These are phyloP conservation scores for Chaetomiaceae sp. DNA, from an alignment of 2,329 filamentous ascomycete species.

Conservation along the genomic window DNA sequence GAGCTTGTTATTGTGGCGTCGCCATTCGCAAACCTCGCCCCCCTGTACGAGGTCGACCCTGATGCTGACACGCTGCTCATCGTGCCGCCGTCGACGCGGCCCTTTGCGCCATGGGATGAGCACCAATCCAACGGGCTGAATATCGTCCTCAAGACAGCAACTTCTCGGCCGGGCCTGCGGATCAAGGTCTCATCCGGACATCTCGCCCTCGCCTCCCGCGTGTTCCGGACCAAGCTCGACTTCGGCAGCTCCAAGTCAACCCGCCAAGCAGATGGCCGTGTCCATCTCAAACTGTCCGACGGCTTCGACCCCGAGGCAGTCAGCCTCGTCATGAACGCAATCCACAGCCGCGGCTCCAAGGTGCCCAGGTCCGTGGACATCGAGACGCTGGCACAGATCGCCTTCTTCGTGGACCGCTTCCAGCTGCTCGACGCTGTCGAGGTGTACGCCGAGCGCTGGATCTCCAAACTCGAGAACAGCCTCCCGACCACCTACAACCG, in stretches of 20 bases:
- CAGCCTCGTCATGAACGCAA: constrained; percentile 39
- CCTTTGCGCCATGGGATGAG: constrained; percentile 27
- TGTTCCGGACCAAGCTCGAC: constrained; percentile 28
- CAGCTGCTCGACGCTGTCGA: constrained; percentile 40
- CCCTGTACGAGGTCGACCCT: constrained; percentile 35
- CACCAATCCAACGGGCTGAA: not conserved
- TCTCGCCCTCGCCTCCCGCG: constrained; percentile 33
- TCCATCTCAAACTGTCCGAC: constrained; percentile 29
- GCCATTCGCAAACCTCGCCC: constrained; percentile 27
- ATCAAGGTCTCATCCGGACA: constrained; percentile 37
- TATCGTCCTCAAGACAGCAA: constrained; percentile 7
- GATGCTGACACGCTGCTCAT: constrained; percentile 34
- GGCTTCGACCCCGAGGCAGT: constrained; percentile 38
- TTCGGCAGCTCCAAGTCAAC: constrained; percentile 8
- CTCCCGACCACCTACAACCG: constrained; percentile 19
- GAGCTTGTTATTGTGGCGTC: constrained; percentile 20
- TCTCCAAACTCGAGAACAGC: constrained; percentile 24
- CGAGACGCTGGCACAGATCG: constrained; percentile 42
- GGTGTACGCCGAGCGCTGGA: constrained; percentile 40
- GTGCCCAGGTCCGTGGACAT: constrained; percentile 37
- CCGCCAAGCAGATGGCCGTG: constrained; percentile 30
- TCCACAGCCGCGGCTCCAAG: constrained; percentile 40
- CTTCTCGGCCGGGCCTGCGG: constrained; percentile 25
- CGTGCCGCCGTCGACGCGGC: constrained; percentile 23
- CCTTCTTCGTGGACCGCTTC: constrained; percentile 41